Base-by-base conservation (phyloP, 495 filamentous ascomycete genomes). In the Pseudevernia furfuracea region DNA sequence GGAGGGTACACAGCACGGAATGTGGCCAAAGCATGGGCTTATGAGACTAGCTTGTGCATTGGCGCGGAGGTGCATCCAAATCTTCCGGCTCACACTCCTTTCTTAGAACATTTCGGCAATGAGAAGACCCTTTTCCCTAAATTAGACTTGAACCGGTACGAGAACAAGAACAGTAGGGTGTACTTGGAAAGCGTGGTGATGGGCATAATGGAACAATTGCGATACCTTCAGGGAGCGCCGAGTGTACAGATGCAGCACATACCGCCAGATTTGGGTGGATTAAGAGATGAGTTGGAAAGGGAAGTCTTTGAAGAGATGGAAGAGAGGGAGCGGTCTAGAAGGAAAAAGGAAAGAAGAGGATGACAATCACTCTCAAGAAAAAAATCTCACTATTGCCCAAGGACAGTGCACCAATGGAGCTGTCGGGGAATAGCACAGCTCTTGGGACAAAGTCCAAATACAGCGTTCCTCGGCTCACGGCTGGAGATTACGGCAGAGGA, bases 1-100 rank as follows among this genome's bases (percentile, higher is more conserved):
- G 94, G 94, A 61, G 94, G 94, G 17, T 98, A 98, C 77, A 98
- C 94, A n/a, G 90, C 94, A 12, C 85, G 93, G 56, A 98, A 98
- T 70, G 94, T 98, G 32, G 94, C 93, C 17, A 87, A 95, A 58
- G 88, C 91, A 56, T 98, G 94, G 94, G 89, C 92, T 44, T 91
- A 95, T 76, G 94, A 98, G 77, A 98, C 94, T 25, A 87, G 88
- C 64, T 87, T 98, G 69, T 90, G 91, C 62, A 85, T 96, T 70
- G 90, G 85, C 48, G 87, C 89, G 46, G 83, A 89, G 62, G 84
- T 97, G 70, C 84, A 91, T 68, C 81, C 85, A 9, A 84, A 81
- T 41, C 86, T 95, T 63, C 91, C 90, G 8, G 72, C 81, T 39
- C 82, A 88, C 59, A 85, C 89, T 36, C 85, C 88, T 9, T 92